Evolutionary conservation across 2,329 filamentous ascomycete species (phyloP).

Genomic region (Pseudogymnoascus sp.): DNA sequence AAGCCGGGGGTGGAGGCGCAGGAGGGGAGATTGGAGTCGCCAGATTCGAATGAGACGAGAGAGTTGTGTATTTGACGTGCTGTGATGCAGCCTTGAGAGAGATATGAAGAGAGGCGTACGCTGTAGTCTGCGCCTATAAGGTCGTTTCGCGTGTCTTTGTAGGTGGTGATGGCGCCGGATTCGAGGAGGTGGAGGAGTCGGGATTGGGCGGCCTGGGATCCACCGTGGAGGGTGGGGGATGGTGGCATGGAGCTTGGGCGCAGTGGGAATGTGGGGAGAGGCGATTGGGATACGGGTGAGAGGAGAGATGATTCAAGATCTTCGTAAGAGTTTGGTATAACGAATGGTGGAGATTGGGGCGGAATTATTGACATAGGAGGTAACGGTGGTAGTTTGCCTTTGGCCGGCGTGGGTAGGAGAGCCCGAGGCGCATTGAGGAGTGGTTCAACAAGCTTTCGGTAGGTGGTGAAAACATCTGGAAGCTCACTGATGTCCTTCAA

Average conservation of each 20-base stretch:
- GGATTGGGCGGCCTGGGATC: slow-evolving; percentile 53
- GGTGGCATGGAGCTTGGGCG: slow-evolving; percentile 49
- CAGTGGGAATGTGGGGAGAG: slow-evolving; percentile 45
- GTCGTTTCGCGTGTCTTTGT: slow-evolving; percentile 67
- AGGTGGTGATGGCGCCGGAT: slow-evolving; percentile 54
- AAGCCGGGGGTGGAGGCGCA: slow-evolving; percentile 39
- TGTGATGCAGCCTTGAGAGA: slow-evolving; percentile 66
- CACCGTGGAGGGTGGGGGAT: slow-evolving; percentile 62
- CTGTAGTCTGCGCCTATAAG: slow-evolving; percentile 65
- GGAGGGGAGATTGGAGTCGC: slow-evolving; percentile 32
- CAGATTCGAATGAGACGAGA: slow-evolving; percentile 65
- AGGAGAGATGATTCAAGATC: slow-evolving; percentile 49
- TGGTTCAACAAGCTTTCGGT: slow-evolving; percentile 67
- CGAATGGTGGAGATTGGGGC: slow-evolving; percentile 55
- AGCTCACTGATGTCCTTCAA: slow-evolving; percentile 48
- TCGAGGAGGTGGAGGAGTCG: slow-evolving; percentile 56
- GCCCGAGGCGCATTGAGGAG: slow-evolving; percentile 58
- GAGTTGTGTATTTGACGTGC: slow-evolving; percentile 65
- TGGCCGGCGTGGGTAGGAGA: slow-evolving; percentile 46
- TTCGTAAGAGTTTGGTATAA: slow-evolving; percentile 50
- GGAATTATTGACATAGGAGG: slow-evolving; percentile 48
- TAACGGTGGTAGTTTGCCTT: slow-evolving; percentile 49
- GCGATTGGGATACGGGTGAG: slow-evolving; percentile 47
- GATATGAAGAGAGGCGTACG: slow-evolving; percentile 69
- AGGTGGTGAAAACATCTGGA: slow-evolving; percentile 70